A percentile compares a stretch with the other conserved stretches of the same genome.
Evolutionary conservation across 2,329 filamentous ascomycete species (phyloP).

Genomic region (Rhynchosporium secalis): DNA sequence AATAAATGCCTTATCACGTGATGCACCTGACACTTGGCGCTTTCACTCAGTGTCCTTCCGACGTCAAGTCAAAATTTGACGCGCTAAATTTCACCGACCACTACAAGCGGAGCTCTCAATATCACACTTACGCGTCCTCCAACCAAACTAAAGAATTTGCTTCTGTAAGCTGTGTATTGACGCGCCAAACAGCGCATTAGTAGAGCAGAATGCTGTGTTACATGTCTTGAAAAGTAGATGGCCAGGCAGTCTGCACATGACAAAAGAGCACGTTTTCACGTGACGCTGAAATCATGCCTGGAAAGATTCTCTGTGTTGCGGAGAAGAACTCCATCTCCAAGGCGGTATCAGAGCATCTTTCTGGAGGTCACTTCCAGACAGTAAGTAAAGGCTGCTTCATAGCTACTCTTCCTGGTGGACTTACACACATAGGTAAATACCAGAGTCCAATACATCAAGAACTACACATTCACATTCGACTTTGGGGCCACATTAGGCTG

Average conservation of each 20-base stretch:
- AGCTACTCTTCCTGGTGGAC: not conserved
- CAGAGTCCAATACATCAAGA: constrained; percentile 73
- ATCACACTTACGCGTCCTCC: too few species aligned
- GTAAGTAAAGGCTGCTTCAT: constrained; percentile 50
- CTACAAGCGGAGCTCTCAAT: too few species aligned
- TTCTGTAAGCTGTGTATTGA: not conserved
- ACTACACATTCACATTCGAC: constrained; percentile 88
- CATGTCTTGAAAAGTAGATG: not conserved
- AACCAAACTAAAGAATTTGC: too few species aligned
- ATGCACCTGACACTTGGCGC: too few species aligned
- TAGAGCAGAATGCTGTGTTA: not conserved
- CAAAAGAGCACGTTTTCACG: constrained; percentile 3
- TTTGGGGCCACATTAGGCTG: constrained; percentile 68
- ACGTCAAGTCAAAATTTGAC: too few species aligned
- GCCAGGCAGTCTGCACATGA: not conserved
- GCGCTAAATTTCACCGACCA: too few species aligned
- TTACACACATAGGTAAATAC: constrained; percentile 30
- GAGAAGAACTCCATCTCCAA: constrained; percentile 96
- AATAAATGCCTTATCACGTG: too few species aligned
- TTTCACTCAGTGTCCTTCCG: too few species aligned
- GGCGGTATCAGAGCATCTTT: constrained; percentile 86
- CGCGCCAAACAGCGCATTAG: constrained; percentile 1
- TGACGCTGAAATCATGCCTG: constrained; percentile 27
- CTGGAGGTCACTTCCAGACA: constrained; percentile 69
- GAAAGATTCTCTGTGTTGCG: constrained; percentile 71